Conservation (phyloP, 805 yeast genomes). For the Saccharomyces kudriavzevii region DNA sequence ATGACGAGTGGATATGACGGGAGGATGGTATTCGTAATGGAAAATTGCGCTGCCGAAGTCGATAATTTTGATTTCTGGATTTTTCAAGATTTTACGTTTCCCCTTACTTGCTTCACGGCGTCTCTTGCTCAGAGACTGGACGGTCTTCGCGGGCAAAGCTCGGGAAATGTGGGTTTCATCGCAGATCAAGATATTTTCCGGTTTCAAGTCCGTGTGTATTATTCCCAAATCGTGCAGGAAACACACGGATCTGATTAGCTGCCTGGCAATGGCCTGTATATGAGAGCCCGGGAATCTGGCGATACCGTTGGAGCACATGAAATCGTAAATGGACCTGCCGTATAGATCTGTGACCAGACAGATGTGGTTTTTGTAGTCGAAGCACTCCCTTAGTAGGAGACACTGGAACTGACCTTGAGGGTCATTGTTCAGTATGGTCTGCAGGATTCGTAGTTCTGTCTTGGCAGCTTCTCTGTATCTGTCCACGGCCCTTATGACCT, state of each 20-base stretch:
- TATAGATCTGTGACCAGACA: constrained; percentile 86
- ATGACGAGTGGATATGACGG: constrained; percentile 89
- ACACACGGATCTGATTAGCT: constrained; percentile 74
- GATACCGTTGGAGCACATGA: constrained; percentile 73
- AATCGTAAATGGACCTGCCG: constrained; percentile 82
- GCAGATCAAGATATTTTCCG: constrained; percentile 75
- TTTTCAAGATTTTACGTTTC: constrained; percentile 38
- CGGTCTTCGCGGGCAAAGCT: constrained; percentile 15
- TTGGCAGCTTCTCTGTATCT: constrained; percentile 93
- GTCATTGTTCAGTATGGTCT: constrained; percentile 25
- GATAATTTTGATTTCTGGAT: constrained; percentile 80
- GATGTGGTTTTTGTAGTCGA: constrained; percentile 88
- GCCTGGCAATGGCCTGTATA: constrained; percentile 81
- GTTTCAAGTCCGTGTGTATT: constrained; percentile 93
- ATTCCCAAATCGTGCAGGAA: constrained; percentile 83
- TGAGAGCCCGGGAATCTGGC: constrained; percentile 93
- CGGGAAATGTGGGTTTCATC: constrained; percentile 22
- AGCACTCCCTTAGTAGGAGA: constrained; percentile 78
- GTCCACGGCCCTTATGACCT: constrained; percentile 84
- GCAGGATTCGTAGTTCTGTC: constrained; percentile 76
- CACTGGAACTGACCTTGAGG: constrained; percentile 61
- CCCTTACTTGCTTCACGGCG: constrained; percentile 26
- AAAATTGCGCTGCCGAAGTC: constrained; percentile 98
- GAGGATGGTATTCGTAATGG: constrained; percentile 86
- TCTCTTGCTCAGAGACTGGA: constrained; percentile 21